Evolutionary conservation across 768 basidiomycete genomes (phyloP).

Genomic region (Podaxis sp.): DNA sequence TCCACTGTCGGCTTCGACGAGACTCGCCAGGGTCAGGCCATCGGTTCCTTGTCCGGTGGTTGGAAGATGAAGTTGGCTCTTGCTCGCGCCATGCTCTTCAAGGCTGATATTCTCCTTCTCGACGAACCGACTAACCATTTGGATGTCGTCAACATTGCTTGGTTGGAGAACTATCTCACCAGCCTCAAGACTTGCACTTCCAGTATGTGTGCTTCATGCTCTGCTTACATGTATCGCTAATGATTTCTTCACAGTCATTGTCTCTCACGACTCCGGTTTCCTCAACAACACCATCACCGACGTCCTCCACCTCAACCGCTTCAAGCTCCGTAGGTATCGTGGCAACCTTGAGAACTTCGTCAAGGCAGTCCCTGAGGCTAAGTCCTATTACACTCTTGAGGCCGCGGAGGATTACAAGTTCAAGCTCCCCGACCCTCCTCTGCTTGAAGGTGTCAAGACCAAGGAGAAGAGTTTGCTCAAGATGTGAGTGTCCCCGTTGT

Average conservation of each 20-base stretch:
- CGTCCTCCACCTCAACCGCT: conserved; percentile 96
- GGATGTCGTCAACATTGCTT: conserved; percentile 96
- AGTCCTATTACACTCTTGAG: conserved; percentile 96
- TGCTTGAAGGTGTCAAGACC: conserved; percentile 99
- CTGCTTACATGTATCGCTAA: conserved; percentile 4
- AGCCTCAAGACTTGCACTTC: conserved; percentile 90
- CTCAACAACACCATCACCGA: conserved; percentile 98
- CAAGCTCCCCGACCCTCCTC: conserved; percentile 95
- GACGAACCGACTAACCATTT: conserved; percentile 98
- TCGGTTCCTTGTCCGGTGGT: conserved; percentile 93
- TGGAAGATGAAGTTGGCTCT: conserved; percentile 99
- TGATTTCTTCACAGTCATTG: conserved; percentile 64
- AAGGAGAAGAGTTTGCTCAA: conserved; percentile 97
- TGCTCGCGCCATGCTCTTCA: conserved; percentile 96
- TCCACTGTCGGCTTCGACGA: conserved; percentile 90
- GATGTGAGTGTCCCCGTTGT: conserved; percentile 51
- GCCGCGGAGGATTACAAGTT: conserved; percentile 97
- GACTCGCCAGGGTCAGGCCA: conserved; percentile 81
- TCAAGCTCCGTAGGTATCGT: conserved; percentile 94
- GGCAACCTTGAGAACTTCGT: conserved; percentile 97
- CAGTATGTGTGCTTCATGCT: conserved; percentile 45
- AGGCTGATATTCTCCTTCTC: conserved; percentile 93
- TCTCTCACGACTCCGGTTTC: conserved; percentile 97
- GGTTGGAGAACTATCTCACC: conserved; percentile 94
- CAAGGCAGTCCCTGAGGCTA: conserved; percentile 92